Evolutionary conservation across 1,139 yeast genomes (phyloP).

Genomic region (Hyphopichia fennica): DNA sequence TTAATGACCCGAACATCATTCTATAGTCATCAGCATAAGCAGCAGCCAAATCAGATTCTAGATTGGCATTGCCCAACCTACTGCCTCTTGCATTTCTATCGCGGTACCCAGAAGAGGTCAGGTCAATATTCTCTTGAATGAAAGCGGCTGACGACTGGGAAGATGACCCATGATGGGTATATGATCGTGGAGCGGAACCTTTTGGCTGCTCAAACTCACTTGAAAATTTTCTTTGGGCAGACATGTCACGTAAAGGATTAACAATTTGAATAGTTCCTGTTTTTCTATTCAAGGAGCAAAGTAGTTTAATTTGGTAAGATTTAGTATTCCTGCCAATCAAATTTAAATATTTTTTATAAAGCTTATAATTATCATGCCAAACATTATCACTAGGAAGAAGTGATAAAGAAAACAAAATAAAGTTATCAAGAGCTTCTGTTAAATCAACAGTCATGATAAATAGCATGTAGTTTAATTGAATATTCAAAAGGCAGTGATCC

Average conservation of each 20-base stretch:
- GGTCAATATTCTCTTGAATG: too few relatives aligned
- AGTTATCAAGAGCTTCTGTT: slow-evolving; percentile 21
- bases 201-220: background rate
- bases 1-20: background rate
- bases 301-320: slow-evolving; percentile 9
- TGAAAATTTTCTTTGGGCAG: background rate
- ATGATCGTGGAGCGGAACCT: background rate
- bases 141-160: too few relatives aligned
- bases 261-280: slow-evolving; percentile 25
- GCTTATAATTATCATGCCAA: background rate
- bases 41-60: slow-evolving; percentile 3
- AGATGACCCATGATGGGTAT: too few relatives aligned
- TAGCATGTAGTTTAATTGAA: slow-evolving; percentile 38
- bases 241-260: background rate
- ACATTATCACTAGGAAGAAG: background rate
- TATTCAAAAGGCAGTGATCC: slow-evolving; percentile 29
- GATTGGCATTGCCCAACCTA: background rate
- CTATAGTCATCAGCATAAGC: background rate
- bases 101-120: background rate
- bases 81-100: background rate
- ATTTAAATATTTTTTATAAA: background rate
- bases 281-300: slow-evolving; percentile 35
- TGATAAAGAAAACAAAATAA: slow-evolving; percentile 3
- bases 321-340: background rate
- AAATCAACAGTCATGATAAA: slow-evolving; percentile 32